Percentiles rank a stretch among this genome's conserved stretches.
Conservation (phyloP, 1,284 basidiomycete species). For the Ganoderma resinaceum region DNA sequence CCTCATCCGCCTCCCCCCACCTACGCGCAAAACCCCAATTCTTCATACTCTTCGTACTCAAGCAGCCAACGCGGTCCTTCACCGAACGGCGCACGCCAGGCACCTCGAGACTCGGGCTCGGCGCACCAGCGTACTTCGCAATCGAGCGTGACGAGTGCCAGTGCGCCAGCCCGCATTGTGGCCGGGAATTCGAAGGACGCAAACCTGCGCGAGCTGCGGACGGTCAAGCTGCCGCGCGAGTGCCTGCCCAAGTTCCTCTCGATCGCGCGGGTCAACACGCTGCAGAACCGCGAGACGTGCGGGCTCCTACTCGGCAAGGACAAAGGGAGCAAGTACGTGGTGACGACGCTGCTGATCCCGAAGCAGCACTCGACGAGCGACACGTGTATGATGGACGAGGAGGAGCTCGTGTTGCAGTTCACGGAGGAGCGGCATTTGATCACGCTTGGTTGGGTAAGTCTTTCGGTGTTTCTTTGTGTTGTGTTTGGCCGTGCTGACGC, state of each 20-base stretch:
- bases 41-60: constrained; percentile 17
- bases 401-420: constrained; percentile 85
- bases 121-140: constrained; percentile 14
- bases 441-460: constrained; percentile 87
- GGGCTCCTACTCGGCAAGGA: constrained; percentile 67
- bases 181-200: constrained; percentile 40
- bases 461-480: constrained; percentile 6
- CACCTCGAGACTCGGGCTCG: constrained; percentile 15
- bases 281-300: constrained; percentile 68
- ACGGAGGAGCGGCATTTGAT: constrained; percentile 81
- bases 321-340: constrained; percentile 64
- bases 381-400: constrained; percentile 89
- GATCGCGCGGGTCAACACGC: constrained; percentile 69
- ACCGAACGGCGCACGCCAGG: constrained; percentile 32
- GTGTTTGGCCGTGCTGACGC: constrained; percentile 14
- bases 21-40: constrained; percentile 24
- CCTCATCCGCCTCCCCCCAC: constrained; percentile 14
- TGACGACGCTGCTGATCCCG: constrained; percentile 78
- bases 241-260: constrained; percentile 76
- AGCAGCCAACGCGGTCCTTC: constrained; percentile 31
- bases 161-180: constrained; percentile 35
- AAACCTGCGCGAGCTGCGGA: constrained; percentile 53
- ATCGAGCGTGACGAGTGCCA: constrained; percentile 10
- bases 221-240: constrained; percentile 71
- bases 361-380: constrained; percentile 86